Evolutionary conservation across 78 protist species (phyloP), one percentile per base, ranked within the genome.

Genomic region (Dictyostelium capitatum): DNA sequence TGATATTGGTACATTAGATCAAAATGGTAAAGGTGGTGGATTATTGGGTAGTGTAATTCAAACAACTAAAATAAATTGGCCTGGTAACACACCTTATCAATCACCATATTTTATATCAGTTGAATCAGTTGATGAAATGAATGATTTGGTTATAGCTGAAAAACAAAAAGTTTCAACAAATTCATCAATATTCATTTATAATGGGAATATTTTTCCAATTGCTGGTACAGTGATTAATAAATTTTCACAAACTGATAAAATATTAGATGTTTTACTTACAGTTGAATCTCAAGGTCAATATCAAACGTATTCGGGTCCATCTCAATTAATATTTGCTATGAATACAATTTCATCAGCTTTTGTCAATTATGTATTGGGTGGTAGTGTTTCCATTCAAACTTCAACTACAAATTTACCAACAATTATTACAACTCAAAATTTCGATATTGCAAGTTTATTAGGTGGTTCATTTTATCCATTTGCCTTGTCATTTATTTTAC

Each of bases 391-490:
- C 46, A 25, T 25, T 32, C 28, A 67, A 67, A 15, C 48, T 0
- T 5, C 25, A 4, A 15, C 37, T 0, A 14, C 48, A 14, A 15
- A 41, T 11, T 4, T 67, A 2, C 75, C 75, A 3, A 11, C 6
- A 30, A 30, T 32, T 23, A 25, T n/a, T n/a, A 67, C 20, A 32
- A 15, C 15, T 14, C 79, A 43, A 43, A 41, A 7, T 15, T 94
- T 7, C 43, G 96, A 94, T 79, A 17, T 94, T 8, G 90, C 65
- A n/a, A 73, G 85, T 30, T 57, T 94, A 11, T 25, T 89, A 15
- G 95, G 90, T 41, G 85, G 91, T 32, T n/a, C 82, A 7, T 75
- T 94, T 56, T 95, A 91, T 67, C 73, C 82, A 28, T 95, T 80
- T 69, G 84, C 89, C 4, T 12, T 95, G 7, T 84, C 89, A 1